phyloP scores from a whole-genome alignment of 2,329 filamentous ascomycete species.

The Curvularia verruculosa region DNA sequence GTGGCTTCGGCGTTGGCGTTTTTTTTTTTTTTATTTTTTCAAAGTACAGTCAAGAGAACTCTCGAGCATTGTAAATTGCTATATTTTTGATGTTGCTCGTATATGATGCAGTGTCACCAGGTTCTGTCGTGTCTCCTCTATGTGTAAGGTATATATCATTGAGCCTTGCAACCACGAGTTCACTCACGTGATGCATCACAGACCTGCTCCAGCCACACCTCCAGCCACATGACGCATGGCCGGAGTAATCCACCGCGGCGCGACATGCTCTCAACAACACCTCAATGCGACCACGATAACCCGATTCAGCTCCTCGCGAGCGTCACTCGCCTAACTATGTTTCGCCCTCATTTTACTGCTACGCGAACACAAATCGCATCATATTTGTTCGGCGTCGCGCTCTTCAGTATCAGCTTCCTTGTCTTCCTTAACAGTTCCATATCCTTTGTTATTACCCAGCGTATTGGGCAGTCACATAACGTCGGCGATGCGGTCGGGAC shows the following conservation, averaged over 20 bases:
- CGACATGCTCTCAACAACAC: constrained; percentile 15
- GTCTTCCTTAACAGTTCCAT: constrained; percentile 87
- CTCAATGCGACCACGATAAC: constrained; percentile 22
- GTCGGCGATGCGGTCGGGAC: constrained; percentile 85
- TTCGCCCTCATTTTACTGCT: constrained; percentile 60
- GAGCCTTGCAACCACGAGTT: no score
- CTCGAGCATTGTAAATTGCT: constrained; percentile 3
- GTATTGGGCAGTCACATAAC: constrained; percentile 73
- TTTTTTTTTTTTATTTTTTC: neutral
- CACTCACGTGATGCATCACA: constrained; percentile 7
- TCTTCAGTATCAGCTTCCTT: constrained; percentile 88
- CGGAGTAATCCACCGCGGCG: constrained; percentile 11
- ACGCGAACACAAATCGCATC: constrained; percentile 64
- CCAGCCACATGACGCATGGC: constrained; percentile 15
- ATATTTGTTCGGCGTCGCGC: constrained; percentile 80
- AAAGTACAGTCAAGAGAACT: neutral
- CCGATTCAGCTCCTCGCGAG: constrained; percentile 31
- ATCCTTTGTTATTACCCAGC: constrained; percentile 83
- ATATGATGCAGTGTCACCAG: neutral
- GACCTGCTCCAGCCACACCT: constrained; percentile 3
- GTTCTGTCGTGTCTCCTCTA: neutral
- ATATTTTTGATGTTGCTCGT: neutral
- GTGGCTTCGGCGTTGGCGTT: no score
- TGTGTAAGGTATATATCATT: neutral
- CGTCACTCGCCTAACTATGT: constrained; percentile 33